Base-by-base conservation (phyloP, 2,329 filamentous ascomycete genomes). In the Colletotrichum abscissum region DNA sequence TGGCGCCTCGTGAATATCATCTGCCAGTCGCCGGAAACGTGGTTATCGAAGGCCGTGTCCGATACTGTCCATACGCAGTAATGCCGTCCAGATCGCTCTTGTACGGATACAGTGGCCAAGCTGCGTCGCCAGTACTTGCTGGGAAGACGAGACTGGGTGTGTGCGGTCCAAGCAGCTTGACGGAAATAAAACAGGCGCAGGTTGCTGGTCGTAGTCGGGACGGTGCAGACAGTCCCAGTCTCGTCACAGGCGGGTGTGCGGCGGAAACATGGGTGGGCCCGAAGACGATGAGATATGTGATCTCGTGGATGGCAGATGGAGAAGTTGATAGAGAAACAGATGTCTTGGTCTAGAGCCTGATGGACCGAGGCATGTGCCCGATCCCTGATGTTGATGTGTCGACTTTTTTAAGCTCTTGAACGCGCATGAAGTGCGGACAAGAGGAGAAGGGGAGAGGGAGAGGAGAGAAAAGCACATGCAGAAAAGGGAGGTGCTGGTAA, bases 291-390 rank as follows among this genome's bases (percentile, higher is more conserved):
- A 22, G 11, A 35, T 30, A n/a, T 33, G 55, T 24, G 60, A 58
- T 59, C 38, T 52, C 28, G 69, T 72, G 49, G 57, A 33, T 54
- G 58, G 28, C 22, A 66, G 62, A 28, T 28, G 55, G 24, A 46
- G 38, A 38, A 46, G 58, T 42, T 62, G 69, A 52, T 69, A 42
- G 14, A 63, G 69, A 33, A 63, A 60, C 59, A 64, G 60, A 69
- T 69, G n/a, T 60, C 24, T 35, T 42, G 59, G 66, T 60, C 67
- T 24, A 73, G 70, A 73, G 59, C 67, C 58, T n/a, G 30, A 59
- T 73, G 42, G 67, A 22, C 60, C 67, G 33, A 65, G 67, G 67
- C 38, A n/a, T 28, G 52, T 46, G 46, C 54, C 67, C 42, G 60
- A 56, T 73, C 59, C 64, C 67, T 2, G 19, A 33, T 57, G 70